Percentiles rank a stretch among this genome's conserved stretches.
These are phyloP conservation scores for Aspergillus quadricinctus DNA, from an alignment of 2,329 filamentous ascomycete species.

Conservation along the genomic window DNA sequence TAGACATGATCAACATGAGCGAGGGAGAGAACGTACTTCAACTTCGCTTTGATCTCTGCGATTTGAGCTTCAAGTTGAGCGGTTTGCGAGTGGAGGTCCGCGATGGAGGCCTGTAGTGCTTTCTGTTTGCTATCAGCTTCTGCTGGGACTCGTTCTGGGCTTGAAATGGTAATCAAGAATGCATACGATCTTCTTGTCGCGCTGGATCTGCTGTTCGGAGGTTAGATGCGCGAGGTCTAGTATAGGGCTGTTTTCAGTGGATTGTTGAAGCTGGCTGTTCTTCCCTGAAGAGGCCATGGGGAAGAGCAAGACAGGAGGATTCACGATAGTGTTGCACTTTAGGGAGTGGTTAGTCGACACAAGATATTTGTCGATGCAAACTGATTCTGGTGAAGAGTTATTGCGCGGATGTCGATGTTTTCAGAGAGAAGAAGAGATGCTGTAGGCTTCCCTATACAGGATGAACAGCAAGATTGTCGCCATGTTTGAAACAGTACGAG, in stretches of 20 bases:
- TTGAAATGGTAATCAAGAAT: not conserved
- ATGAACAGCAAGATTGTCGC: not conserved
- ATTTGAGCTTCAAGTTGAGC: slow-evolving; percentile 33
- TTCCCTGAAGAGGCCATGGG: not conserved
- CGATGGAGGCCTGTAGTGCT: slow-evolving; percentile 21
- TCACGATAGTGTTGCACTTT: not conserved
- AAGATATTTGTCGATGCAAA: not conserved
- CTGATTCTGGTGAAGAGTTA: too few species aligned
- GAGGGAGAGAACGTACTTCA: slow-evolving; percentile 28
- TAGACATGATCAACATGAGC: not conserved
- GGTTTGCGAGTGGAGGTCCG: slow-evolving; percentile 46
- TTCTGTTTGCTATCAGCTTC: slow-evolving; percentile 18
- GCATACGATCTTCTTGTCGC: slow-evolving; percentile 26
- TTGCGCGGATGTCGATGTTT: not conserved
- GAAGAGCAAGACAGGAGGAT: not conserved
- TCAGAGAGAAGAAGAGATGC: not conserved
- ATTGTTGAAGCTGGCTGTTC: not conserved
- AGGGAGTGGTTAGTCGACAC: not conserved
- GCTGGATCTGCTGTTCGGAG: slow-evolving; percentile 12
- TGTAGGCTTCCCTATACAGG: not conserved
- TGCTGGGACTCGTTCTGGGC: not conserved
- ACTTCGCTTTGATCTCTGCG: slow-evolving; percentile 27
- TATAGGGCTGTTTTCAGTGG: not conserved
- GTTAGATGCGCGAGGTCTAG: not conserved
- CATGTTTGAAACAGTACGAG: not conserved